Evolutionary conservation across 1,284 basidiomycete species (phyloP), one percentile per base, ranked within the genome.

Genomic region (Trichosporon sp.): DNA sequence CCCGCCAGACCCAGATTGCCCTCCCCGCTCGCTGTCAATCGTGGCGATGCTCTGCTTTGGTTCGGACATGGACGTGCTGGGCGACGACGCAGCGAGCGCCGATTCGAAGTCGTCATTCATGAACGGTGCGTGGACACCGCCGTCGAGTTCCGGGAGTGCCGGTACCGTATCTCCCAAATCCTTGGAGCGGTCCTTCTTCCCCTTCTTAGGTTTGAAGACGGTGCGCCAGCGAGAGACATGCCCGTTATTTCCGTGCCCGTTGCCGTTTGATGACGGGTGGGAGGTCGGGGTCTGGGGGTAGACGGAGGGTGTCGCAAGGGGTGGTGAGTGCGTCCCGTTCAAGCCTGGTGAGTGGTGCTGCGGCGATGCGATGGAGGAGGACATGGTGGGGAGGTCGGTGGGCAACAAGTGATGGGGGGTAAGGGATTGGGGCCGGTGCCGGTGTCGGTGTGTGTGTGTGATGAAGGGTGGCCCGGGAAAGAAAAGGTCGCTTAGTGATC

Each of bases 91-190:
- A 3, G 71, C 67, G 32, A 73, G 68, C 0, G 67, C 63, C 8
- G 68, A 63, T 10, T 74, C 71, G 40, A 74, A 72, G 19, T 74
- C 73, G 63, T 66, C 48, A 10, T 70, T 19, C 26, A 72, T 67
- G 48, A 69, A 67, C 16, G 70, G 68, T 3, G 71, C 38, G 35
- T 73, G 72, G 7, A 71, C 59, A 14, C 32, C 59, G 14, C 32
- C 32, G 12, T 71, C 71, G 12, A 75, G 66, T 35, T 73, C 71
- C 10, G 74, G 74, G 43, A 75, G 70, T 16, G 67, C 67, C 1
- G 74, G 74, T 1, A 69, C 68, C 2, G 43, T 32, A 14, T 68
- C 71, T 35, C 10, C 59, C 7, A 48, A 40, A 46, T 63, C 59
- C 38, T 35, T 54, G 46, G 51, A 19, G 63, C 21, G 21, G 63